These are phyloP conservation scores for Chloromonas sp. DNA, from an alignment of 163 green algal species.

Conservation along the genomic window DNA sequence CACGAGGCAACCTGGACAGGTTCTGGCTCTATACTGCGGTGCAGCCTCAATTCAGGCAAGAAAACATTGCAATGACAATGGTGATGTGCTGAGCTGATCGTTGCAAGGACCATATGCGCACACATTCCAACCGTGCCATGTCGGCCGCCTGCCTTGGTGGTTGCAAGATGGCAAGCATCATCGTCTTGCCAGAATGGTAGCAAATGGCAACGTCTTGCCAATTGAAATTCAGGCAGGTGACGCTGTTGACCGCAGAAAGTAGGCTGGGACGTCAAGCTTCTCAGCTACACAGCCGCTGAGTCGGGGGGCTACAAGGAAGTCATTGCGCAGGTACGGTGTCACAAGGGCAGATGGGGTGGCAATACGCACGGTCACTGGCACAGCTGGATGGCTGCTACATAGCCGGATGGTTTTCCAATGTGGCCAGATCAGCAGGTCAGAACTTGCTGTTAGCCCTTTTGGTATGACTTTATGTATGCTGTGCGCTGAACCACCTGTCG, in stretches of 20 bases:
- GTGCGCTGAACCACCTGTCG: background rate
- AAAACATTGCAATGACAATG: background rate
- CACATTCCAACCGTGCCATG: background rate
- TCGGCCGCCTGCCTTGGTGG: background rate
- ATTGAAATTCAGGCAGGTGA: too few relatives aligned
- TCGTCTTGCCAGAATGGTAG: too few relatives aligned
- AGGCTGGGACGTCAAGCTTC: constrained; percentile 69
- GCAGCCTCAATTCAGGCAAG: background rate
- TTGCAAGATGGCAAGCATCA: too few relatives aligned
- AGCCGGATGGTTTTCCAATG: too few relatives aligned
- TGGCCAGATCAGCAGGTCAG: too few relatives aligned
- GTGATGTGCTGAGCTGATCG: background rate
- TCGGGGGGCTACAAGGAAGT: constrained; percentile 80
- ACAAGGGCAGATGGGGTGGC: background rate
- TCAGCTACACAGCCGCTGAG: constrained; percentile 70
- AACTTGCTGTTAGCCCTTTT: too few relatives aligned
- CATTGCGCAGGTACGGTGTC: constrained; percentile 16
- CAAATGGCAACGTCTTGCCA: too few relatives aligned
- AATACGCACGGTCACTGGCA: background rate
- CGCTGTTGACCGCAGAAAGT: constrained; percentile 24
- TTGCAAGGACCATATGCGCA: background rate
- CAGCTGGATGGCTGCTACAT: too few relatives aligned
- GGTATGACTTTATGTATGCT: too few relatives aligned
- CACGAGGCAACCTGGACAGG: background rate
- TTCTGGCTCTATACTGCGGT: background rate